Evolutionary conservation across 352 stramenopile species (phyloP), one percentile per base, ranked within the genome.

Genomic region (Lagenidium giganteum): DNA sequence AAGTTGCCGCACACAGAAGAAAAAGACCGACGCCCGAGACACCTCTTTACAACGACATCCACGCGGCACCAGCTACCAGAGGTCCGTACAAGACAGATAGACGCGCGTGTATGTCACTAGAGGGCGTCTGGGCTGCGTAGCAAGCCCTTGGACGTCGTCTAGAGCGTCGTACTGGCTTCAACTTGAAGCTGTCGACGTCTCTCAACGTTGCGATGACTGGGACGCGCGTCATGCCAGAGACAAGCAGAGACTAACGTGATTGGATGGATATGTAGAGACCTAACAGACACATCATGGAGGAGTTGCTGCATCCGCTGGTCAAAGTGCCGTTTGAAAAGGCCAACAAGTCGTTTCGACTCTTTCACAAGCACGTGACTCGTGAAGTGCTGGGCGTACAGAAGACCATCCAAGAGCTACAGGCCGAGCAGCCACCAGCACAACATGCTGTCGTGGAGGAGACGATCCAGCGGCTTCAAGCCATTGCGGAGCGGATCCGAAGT

Each of bases 321-420:
- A 79, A 80, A 30, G 70, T 77, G 39, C 80, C 77, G 24, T 87
- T 89, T 37, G 80, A 93, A 51, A 61, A 72, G 33, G 70, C 64
- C 27, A 90, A 81, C 64, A 82, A 74, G 55, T 75, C 41, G 22
- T 93, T 93, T 37, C 80, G 80, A 0, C 55, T 90, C 27, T 87
- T 87, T 28, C 72, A 93, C 49, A 89, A 88, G 54, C 70, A 93
- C 39, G 52, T 93, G 25, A 81, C 70, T 22, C 68, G 71, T 29
- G 77, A 93, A 52, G 30, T 93, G 11, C 55, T 57, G 21, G 47
- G 56, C 25, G 51, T 79, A n/a, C 60, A 59, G 16, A 61, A 69
- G 38, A 50, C 65, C 26, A 70, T 88, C 24, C 41, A 79, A 13
- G 61, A 61, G 16, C 37, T 93, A 34, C 57, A 74, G 29, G 50